A percentile compares a stretch with the other conserved stretches of the same genome.
These are phyloP conservation scores for Aureobasidium sp. DNA, from an alignment of 2,329 filamentous ascomycete genomes.

Conservation along the genomic window DNA sequence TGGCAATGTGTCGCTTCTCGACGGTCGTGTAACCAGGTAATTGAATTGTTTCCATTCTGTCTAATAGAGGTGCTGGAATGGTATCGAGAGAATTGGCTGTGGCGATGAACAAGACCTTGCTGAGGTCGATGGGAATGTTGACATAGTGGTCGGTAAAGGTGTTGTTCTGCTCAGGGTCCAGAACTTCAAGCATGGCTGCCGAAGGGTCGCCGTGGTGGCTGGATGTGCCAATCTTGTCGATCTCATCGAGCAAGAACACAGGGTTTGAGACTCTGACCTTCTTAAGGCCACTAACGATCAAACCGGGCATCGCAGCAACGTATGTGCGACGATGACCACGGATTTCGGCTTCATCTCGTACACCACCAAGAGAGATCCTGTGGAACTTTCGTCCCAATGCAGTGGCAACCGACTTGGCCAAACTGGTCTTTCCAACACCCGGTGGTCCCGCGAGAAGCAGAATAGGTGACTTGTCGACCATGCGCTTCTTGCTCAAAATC, in stretches of 20 bases:
- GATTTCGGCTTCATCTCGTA: conserved; percentile 94
- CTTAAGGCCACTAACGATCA: conserved; percentile 87
- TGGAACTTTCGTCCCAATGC: conserved; percentile 94
- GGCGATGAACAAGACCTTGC: conserved; percentile 94
- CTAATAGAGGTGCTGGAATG: conserved; percentile 85
- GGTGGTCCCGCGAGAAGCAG: conserved; percentile 87
- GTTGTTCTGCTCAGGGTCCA: conserved; percentile 95
- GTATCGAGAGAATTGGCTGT: conserved; percentile 93
- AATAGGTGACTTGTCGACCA: conserved; percentile 93
- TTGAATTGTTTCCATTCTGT: conserved; percentile 94
- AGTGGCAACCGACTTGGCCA: conserved; percentile 87
- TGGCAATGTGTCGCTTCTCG: conserved; percentile 93
- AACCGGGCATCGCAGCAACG: conserved; percentile 95
- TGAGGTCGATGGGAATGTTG: conserved; percentile 89
- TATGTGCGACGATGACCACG: conserved; percentile 91
- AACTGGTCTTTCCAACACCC: conserved; percentile 90
- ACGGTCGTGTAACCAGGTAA: conserved; percentile 93
- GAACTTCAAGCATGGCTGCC: conserved; percentile 93
- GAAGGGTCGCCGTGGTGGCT: conserved; percentile 95
- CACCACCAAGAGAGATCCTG: conserved; percentile 89
- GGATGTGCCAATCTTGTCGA: conserved; percentile 87
- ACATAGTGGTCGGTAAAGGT: conserved; percentile 95
- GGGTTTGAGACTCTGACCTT: conserved; percentile 95
- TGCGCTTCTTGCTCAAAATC: conserved; percentile 70
- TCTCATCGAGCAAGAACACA: conserved; percentile 92